phyloP scores from a whole-genome alignment of 1,139 yeast genomes.

The Debaryomyces nepalensis region DNA sequence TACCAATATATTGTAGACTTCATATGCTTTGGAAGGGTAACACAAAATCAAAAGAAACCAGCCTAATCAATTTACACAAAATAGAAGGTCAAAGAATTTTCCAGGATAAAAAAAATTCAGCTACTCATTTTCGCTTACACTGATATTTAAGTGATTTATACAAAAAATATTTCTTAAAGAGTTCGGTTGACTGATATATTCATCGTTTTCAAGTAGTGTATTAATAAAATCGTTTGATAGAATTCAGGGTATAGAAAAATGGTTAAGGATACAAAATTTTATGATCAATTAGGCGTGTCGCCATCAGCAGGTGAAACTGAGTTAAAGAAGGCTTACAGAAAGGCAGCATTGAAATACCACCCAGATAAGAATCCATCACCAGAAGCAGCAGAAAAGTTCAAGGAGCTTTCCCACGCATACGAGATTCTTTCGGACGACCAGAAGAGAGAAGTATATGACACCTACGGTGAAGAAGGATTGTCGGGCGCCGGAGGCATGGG shows the following conservation, averaged over 20 bases:
- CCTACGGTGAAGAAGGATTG: slow-evolving; percentile 91
- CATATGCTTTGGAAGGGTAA: slow-evolving; percentile 7
- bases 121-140: slow-evolving; percentile 2
- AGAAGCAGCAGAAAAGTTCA: slow-evolving; percentile 95
- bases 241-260: slow-evolving; percentile 36
- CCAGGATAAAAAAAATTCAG: slow-evolving; percentile 14
- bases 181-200: neutral
- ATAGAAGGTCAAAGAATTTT: slow-evolving; percentile 17
- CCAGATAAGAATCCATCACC: slow-evolving; percentile 84
- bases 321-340: slow-evolving; percentile 94
- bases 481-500: slow-evolving; percentile 73
- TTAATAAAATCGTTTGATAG: slow-evolving; percentile 4
- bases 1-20: slow-evolving; percentile 5
- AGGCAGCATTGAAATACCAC: slow-evolving; percentile 89
- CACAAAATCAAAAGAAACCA: slow-evolving; percentile 12
- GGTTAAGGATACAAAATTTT: slow-evolving; percentile 91
- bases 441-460: slow-evolving; percentile 88
- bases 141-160: slow-evolving; percentile 3
- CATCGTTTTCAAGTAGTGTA: slow-evolving; percentile 6
- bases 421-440: slow-evolving; percentile 85
- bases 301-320: slow-evolving; percentile 80
- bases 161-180: slow-evolving; percentile 1
- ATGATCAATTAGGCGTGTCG: slow-evolving; percentile 82
- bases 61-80: slow-evolving; percentile 7
- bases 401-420: slow-evolving; percentile 89